phyloP scores from a whole-genome alignment of 2,329 filamentous ascomycete species.

The Exophiala sp. region DNA sequence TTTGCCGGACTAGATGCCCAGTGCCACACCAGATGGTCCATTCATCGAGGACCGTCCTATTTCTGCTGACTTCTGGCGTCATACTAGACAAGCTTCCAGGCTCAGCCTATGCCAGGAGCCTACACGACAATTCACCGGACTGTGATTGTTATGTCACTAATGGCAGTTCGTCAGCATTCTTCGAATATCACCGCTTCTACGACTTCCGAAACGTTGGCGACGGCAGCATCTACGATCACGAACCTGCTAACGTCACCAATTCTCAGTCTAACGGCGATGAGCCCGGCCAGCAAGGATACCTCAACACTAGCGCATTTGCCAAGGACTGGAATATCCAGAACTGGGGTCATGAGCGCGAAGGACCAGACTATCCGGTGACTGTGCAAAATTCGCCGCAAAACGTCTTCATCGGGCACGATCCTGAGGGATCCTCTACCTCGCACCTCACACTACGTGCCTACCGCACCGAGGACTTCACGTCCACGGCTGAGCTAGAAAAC shows the following conservation, averaged over 20 bases:
- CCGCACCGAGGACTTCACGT: conserved; percentile 28
- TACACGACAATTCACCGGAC: conserved; percentile 22
- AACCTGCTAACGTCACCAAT: conserved; percentile 26
- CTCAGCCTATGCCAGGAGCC: neutral
- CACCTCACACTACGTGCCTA: conserved; percentile 47
- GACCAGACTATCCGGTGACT: conserved; percentile 34
- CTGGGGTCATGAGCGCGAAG: conserved; percentile 37
- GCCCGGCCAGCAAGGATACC: conserved; percentile 31
- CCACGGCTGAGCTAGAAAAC: neutral
- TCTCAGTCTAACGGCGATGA: conserved; percentile 27
- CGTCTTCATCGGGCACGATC: conserved; percentile 41
- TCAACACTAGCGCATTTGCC: conserved; percentile 33
- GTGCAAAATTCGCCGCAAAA: conserved; percentile 48
- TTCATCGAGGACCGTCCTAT: neutral
- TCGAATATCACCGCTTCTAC: conserved; percentile 51
- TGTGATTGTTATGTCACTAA: conserved; percentile 50
- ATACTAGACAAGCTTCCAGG: neutral
- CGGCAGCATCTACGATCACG: conserved; percentile 27
- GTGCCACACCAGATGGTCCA: neutral
- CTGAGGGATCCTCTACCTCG: conserved; percentile 33
- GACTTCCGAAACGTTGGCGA: conserved; percentile 45
- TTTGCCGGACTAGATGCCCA: neutral
- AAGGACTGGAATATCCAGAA: conserved; percentile 43
- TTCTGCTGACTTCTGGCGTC: neutral
- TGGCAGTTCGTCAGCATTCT: conserved; percentile 41